phyloP scores from a whole-genome alignment of 345 rosid species.

The Hibiscus mutabilis region DNA sequence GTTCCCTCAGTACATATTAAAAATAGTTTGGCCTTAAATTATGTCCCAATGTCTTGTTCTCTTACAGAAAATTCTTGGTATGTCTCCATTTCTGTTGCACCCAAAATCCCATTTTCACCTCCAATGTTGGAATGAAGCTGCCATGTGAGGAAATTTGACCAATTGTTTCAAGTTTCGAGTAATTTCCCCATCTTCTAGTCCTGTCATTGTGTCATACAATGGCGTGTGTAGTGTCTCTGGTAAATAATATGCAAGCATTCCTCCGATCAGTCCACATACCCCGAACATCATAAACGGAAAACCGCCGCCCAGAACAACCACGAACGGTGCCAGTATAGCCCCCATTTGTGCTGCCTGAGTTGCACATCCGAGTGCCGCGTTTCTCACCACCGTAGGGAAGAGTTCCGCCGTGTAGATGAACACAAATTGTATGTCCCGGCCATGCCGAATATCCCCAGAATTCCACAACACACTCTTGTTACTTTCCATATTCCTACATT shows the following conservation, averaged over 20 bases:
- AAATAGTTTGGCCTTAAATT: not conserved
- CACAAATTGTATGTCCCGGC: constrained; percentile 81
- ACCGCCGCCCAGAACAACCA: constrained; percentile 69
- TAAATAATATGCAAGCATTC: constrained; percentile 62
- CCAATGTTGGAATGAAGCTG: not conserved
- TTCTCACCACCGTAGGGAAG: constrained; percentile 89
- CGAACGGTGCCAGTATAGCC: constrained; percentile 79
- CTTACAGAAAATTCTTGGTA: not conserved
- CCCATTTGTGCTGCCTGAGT: constrained; percentile 85
- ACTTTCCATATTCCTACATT: constrained; percentile 51
- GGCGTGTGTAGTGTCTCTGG: constrained; percentile 88
- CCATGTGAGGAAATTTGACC: not conserved
- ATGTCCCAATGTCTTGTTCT: not conserved
- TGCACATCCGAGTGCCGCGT: constrained; percentile 78
- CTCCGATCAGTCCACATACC: constrained; percentile 57
- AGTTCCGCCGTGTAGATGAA: constrained; percentile 81
- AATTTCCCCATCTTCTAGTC: constrained; percentile 57
- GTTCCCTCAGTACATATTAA: not conserved
- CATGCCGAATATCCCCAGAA: constrained; percentile 80
- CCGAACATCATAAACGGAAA: constrained; percentile 68
- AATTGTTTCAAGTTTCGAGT: not conserved
- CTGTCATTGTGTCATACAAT: constrained; percentile 74
- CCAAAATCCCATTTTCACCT: not conserved
- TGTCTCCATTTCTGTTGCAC: not conserved
- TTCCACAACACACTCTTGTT: constrained; percentile 57